Base-by-base conservation (phyloP, 768 basidiomycete species). In the Termitomyces sp. region DNA sequence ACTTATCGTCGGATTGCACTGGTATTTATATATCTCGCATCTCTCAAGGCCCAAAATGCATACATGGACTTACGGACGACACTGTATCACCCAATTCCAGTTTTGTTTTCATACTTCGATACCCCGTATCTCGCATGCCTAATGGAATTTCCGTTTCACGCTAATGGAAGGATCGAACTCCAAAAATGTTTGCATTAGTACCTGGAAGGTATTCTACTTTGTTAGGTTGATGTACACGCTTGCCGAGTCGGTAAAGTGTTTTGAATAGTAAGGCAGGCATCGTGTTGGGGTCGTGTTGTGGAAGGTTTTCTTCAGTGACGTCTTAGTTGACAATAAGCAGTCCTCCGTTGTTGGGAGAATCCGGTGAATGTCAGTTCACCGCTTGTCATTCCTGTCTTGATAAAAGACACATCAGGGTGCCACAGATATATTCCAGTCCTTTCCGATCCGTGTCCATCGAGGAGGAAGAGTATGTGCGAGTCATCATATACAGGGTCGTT, bases 401-500 rank as follows among this genome's bases (percentile, higher is more conserved):
- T 39, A 27, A 36, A n/a, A n/a, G 46, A 52, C 43, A 40, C 20
- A 20, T 32, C 9, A 25, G 38, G 5, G 16, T 42, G 31, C 27
- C 36, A 25, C 15, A 16, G n/a, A 38, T 15, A 27, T 23, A 31
- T 3, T 27, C 22, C 42, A 39, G 48, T 25, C 27, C 39, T 11
- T 41, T 25, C n/a, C n/a, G n/a, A n/a, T n/a, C n/a, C n/a, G n/a
- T 35, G 12, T 53, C 31, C 41, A 40, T 15, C 13, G 13, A 18
- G 22, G 29, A 29, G n/a, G n/a, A 31, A 25, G 13, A 20, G 15
- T 15, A 12, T 16, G 35, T 12, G 20, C 29, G 32, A 49, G 39
- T 46, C 53, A 52, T 46, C 55, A 18, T n/a, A 54, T 56, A 59
- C 39, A 48, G 58, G 49, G 45, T 55, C 56, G 33, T 58, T 32